Percentiles rank a stretch among this genome's conserved stretches.
Conservation (phyloP, 2,329 filamentous ascomycete species). For the Colletotrichum eremochloae region DNA sequence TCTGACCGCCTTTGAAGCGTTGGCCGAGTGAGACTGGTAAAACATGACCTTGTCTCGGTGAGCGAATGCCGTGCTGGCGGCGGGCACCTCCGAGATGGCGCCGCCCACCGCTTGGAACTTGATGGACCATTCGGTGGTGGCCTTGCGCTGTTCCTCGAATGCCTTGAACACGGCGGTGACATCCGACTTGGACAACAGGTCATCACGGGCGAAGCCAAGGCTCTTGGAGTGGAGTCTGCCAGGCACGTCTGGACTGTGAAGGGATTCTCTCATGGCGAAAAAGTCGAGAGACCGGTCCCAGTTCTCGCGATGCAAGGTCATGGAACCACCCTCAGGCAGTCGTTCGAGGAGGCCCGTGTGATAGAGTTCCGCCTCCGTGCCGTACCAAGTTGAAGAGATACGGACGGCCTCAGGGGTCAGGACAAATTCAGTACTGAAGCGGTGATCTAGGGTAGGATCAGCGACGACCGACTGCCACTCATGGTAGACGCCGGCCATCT, state of each 20-base stretch:
- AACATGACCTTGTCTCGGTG: conserved; percentile 70
- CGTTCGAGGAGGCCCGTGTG: conserved; percentile 56
- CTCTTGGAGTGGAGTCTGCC: conserved; percentile 64
- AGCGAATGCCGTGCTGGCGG: conserved; percentile 65
- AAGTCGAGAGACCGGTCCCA: conserved; percentile 67
- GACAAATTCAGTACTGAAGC: conserved; percentile 64
- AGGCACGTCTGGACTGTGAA: conserved; percentile 57
- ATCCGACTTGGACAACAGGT: conserved; percentile 56
- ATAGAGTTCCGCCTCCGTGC: conserved; percentile 62
- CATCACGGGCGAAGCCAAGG: conserved; percentile 59
- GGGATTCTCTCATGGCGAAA: conserved; percentile 56
- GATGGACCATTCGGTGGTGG: conserved; percentile 65
- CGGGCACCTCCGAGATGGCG: conserved; percentile 63
- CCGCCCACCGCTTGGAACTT: conserved; percentile 69
- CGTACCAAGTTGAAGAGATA: conserved; percentile 67
- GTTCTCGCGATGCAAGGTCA: conserved; percentile 60
- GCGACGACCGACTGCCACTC: conserved; percentile 65
- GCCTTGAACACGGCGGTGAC: conserved; percentile 62
- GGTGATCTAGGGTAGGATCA: conserved; percentile 62
- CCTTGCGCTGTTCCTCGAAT: conserved; percentile 59
- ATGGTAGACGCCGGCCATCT: conserved; percentile 59
- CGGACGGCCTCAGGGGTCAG: conserved; percentile 60
- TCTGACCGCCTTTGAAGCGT: conserved; percentile 51
- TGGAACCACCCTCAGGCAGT: conserved; percentile 55
- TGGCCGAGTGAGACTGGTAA: conserved; percentile 66